Conservation (phyloP, 495 filamentous ascomycete species). For the Amphirosellinia nigrospora region DNA sequence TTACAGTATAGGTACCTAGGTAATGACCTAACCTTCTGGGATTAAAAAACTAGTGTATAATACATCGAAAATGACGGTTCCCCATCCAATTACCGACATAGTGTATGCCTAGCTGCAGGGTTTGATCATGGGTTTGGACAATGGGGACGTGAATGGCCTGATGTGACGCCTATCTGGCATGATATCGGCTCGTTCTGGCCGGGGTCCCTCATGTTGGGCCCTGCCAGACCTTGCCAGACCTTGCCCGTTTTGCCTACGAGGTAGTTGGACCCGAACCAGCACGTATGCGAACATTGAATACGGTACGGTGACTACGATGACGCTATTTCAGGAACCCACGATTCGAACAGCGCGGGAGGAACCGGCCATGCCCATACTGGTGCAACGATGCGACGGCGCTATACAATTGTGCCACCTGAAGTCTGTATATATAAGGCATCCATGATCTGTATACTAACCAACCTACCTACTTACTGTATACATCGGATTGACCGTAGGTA, state of each 20-base stretch:
- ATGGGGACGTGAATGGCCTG: conserved; percentile 21
- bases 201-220: conserved; percentile 2
- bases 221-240: too few species aligned
- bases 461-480: not conserved
- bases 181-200: conserved; percentile 21
- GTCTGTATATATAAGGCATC: not conserved
- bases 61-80: not conserved
- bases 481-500: not conserved
- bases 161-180: conserved; percentile 26
- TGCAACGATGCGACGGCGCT: not conserved
- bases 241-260: conserved; percentile 9
- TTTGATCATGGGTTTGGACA: conserved; percentile 19
- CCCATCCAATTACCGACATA: conserved; percentile 23
- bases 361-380: conserved; percentile 6
- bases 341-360: conserved; percentile 16
- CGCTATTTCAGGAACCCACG: conserved; percentile 22
- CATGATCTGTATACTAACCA: not conserved
- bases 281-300: not conserved
- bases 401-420: too few species aligned
- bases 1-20: conserved; percentile 6
- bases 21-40: too few species aligned
- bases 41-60: not conserved
- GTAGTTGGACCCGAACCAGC: conserved; percentile 14
- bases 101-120: conserved; percentile 23
- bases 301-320: conserved; percentile 3